Conservation (phyloP, 2,329 filamentous ascomycete species). For the Metarhizium robertsii region DNA sequence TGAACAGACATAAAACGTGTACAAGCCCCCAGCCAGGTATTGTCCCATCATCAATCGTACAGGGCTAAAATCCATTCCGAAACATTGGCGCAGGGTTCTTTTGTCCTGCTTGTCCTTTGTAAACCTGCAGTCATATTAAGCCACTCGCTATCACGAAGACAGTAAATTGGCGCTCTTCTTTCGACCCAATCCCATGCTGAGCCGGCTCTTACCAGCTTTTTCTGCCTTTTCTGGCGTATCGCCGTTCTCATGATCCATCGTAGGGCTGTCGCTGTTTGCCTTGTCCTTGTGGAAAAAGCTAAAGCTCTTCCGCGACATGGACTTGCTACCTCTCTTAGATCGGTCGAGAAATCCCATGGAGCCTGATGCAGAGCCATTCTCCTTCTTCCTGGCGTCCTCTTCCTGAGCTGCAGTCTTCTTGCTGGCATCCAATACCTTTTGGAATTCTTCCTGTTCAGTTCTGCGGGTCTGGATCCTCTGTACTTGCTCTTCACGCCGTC, state of each 20-base stretch:
- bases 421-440: conserved; percentile 56
- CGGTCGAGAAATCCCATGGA: conserved; percentile 48
- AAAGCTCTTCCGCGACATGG: conserved; percentile 68
- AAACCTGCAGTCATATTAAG: neutral
- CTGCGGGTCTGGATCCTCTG: conserved; percentile 41
- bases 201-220: conserved; percentile 49
- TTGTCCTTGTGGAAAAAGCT: conserved; percentile 53
- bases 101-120: conserved; percentile 10
- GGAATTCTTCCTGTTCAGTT: conserved; percentile 53
- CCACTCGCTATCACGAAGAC: conserved; percentile 6
- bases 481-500: conserved; percentile 42
- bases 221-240: conserved; percentile 33
- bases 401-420: conserved; percentile 51
- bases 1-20: neutral
- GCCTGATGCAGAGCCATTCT: conserved; percentile 26
- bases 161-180: conserved; percentile 56
- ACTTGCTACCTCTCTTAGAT: conserved; percentile 65
- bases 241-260: conserved; percentile 21
- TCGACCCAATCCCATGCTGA: conserved; percentile 56
- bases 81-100: conserved; percentile 13
- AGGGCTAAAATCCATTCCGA: conserved; percentile 5
- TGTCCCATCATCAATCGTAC: neutral
- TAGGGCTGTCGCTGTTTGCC: conserved; percentile 13
- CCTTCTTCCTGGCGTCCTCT: conserved; percentile 30
- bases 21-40: neutral